Conservation (phyloP, 306 rosid genomes). For the Chamaecrista fasciculata region DNA sequence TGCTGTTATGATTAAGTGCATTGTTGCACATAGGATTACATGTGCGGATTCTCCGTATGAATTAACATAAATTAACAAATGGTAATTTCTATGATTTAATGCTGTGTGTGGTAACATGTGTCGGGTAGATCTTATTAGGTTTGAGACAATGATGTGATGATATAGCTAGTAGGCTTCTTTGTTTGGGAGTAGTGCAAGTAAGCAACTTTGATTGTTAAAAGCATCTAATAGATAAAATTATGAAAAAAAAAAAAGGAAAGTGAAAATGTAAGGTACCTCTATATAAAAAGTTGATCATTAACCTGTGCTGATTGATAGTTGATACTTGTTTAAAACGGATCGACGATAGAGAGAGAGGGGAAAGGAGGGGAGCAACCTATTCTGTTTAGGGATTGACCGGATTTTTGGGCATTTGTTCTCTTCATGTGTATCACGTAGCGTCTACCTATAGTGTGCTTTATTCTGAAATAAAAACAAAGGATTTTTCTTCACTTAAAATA, state of each 20-base stretch:
- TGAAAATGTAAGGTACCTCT: not conserved
- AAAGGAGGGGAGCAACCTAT: not conserved
- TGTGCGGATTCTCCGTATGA: not conserved
- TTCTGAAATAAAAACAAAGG: not conserved
- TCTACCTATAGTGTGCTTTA: not conserved
- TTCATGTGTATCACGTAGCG: not conserved
- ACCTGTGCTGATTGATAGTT: not conserved
- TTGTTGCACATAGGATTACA: not conserved
- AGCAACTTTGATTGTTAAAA: not conserved
- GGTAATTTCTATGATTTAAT: not conserved
- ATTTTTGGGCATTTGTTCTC: not conserved
- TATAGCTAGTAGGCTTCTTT: not conserved
- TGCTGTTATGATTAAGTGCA: not conserved
- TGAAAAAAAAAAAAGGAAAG: not conserved
- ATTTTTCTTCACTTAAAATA: not conserved
- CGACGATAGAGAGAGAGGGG: not conserved
- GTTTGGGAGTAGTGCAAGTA: not conserved
- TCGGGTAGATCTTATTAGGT: not conserved
- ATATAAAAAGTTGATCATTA: not conserved
- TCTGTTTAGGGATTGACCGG: not conserved
- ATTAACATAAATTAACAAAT: not conserved
- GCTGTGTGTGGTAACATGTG: not conserved
- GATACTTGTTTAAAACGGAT: not conserved
- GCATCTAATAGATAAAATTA: not conserved
- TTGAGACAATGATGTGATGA: not conserved